Evolutionary conservation across 208 protist species (phyloP).

Genomic region (Acanthamoeba castellanii): DNA sequence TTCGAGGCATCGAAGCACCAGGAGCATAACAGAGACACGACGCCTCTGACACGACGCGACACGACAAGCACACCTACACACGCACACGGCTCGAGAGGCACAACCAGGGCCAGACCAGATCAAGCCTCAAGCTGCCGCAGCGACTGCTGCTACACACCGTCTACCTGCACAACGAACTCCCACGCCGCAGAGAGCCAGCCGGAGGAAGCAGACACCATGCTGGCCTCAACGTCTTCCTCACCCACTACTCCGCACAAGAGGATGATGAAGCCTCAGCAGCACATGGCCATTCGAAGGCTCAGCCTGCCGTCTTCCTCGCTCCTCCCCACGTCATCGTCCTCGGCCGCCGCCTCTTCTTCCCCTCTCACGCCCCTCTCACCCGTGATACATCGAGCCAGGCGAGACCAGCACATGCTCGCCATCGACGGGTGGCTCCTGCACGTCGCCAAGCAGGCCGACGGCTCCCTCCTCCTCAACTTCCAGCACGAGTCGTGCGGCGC

Average conservation of each 20-base stretch:
- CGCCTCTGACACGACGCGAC: not conserved
- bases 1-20: not conserved
- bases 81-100: no score
- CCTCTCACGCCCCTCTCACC: not conserved
- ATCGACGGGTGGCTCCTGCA: slow-evolving; percentile 18
- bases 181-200: no score
- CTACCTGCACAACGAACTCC: not conserved
- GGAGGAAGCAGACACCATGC: not conserved
- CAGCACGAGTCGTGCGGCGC: not conserved
- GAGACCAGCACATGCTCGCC: slow-evolving; percentile 5
- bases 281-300: not conserved
- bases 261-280: not conserved
- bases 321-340: not conserved
- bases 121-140: not conserved
- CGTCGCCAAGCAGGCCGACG: not conserved
- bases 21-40: not conserved
- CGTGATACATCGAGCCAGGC: not conserved
- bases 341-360: not conserved
- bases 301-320: not conserved
- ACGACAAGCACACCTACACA: not conserved
- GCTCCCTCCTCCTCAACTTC: not conserved
- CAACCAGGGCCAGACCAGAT: not conserved
- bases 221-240: not conserved
- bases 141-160: not conserved
- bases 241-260: not conserved